A percentile compares a stretch with the other conserved stretches of the same genome.
These are phyloP conservation scores for Candolleomyces efflorescens DNA, from an alignment of 768 basidiomycete genomes.

Conservation along the genomic window DNA sequence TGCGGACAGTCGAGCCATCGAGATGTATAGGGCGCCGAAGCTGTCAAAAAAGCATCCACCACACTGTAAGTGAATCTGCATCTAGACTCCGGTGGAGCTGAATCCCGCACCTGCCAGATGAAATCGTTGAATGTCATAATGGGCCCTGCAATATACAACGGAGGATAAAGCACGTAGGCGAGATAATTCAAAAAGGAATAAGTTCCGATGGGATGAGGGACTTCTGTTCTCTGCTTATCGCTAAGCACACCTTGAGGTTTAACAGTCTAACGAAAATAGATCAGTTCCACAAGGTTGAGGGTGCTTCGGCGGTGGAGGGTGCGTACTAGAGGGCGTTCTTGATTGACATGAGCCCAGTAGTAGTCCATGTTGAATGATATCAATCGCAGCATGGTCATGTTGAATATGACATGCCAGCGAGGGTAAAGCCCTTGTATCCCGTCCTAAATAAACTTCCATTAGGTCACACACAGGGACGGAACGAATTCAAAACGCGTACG, in stretches of 20 bases:
- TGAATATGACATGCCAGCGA: slow-evolving; percentile 91
- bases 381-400: slow-evolving; percentile 92
- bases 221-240: slow-evolving; percentile 58
- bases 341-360: slow-evolving; percentile 67
- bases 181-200: slow-evolving; percentile 76
- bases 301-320: slow-evolving; percentile 9
- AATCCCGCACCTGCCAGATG: slow-evolving; percentile 73
- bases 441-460: slow-evolving; percentile 42
- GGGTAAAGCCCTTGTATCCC: slow-evolving; percentile 71
- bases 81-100: neutral
- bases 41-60: slow-evolving; percentile 29
- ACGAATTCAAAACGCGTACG: slow-evolving; percentile 40
- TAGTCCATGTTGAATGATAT: slow-evolving; percentile 94
- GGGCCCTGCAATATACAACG: slow-evolving; percentile 93
- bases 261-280: neutral
- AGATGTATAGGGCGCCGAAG: slow-evolving; percentile 50
- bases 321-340: slow-evolving; percentile 40
- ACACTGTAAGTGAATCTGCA: neutral
- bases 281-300: neutral
- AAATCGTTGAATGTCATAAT: slow-evolving; percentile 97
- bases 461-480: slow-evolving; percentile 1
- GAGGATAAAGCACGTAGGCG: slow-evolving; percentile 86
- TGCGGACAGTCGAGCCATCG: slow-evolving; percentile 35
- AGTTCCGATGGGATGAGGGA: slow-evolving; percentile 48
- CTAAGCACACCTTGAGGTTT: slow-evolving; percentile 22